These are phyloP conservation scores for Corniculantispora saksenae DNA, from an alignment of 2,329 filamentous ascomycete genomes.

Conservation along the genomic window DNA sequence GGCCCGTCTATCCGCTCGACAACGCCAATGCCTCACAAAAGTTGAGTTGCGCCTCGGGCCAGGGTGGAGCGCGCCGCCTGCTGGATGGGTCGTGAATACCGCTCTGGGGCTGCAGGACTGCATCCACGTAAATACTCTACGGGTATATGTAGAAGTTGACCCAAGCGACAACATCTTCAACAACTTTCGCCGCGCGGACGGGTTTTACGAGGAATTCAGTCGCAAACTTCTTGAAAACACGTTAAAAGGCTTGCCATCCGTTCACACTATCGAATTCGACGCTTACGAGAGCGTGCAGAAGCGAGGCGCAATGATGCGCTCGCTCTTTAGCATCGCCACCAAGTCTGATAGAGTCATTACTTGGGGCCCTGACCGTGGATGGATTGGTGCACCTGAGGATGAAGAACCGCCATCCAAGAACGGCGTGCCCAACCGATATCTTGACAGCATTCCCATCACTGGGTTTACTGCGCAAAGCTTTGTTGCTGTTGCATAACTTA, in stretches of 20 bases:
- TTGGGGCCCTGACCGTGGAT: constrained; percentile 69
- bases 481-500: constrained; percentile 13
- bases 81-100: constrained; percentile 68
- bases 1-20: constrained; percentile 61
- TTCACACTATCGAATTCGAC: constrained; percentile 67
- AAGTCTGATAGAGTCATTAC: constrained; percentile 53
- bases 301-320: constrained; percentile 63
- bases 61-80: constrained; percentile 70
- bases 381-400: constrained; percentile 53
- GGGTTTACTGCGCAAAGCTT: constrained; percentile 14
- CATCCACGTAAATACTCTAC: constrained; percentile 57
- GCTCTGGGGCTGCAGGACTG: constrained; percentile 66
- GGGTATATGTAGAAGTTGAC: constrained; percentile 72
- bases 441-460: constrained; percentile 6
- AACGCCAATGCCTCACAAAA: constrained; percentile 61
- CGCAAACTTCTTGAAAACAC: constrained; percentile 57
- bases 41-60: constrained; percentile 73
- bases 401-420: constrained; percentile 20
- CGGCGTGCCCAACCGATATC: constrained; percentile 12
- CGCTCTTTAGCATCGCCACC: constrained; percentile 55
- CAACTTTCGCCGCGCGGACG: constrained; percentile 65
- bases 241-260: constrained; percentile 55
- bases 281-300: constrained; percentile 67
- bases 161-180: constrained; percentile 67
- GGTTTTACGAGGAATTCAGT: constrained; percentile 72